phyloP scores from a whole-genome alignment of 495 filamentous ascomycete genomes.

The Daldinia grandis region DNA sequence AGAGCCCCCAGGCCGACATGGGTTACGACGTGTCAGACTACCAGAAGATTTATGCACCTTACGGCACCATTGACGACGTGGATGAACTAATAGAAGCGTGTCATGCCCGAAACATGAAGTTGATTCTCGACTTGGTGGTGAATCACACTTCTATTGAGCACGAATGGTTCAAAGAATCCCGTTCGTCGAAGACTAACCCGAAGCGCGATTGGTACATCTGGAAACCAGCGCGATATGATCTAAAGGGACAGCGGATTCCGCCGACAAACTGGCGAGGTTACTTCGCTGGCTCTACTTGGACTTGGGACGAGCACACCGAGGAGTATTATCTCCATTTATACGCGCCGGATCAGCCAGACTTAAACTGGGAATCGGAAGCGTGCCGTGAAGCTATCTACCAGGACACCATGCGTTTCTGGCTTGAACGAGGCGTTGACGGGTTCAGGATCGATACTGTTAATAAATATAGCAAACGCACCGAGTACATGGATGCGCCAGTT shows the following conservation, averaged over 20 bases:
- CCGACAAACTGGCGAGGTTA: conserved; percentile 75
- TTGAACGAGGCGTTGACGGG: conserved; percentile 71
- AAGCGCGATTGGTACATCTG: conserved; percentile 81
- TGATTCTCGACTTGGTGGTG: conserved; percentile 77
- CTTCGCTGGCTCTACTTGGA: conserved; percentile 68
- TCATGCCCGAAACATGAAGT: conserved; percentile 68
- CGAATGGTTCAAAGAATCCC: conserved; percentile 76
- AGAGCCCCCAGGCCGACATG: conserved; percentile 71
- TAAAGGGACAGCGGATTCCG: conserved; percentile 66
- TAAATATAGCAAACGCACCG: conserved; percentile 67
- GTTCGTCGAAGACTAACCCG: conserved; percentile 64
- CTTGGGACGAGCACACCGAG: conserved; percentile 67
- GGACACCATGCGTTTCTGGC: conserved; percentile 74
- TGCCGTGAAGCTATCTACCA: conserved; percentile 71
- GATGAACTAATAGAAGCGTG: conserved; percentile 66
- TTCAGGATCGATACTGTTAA: conserved; percentile 77
- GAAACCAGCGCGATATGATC: conserved; percentile 66
- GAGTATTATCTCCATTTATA: conserved; percentile 80
- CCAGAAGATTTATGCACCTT: conserved; percentile 65
- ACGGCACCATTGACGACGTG: conserved; percentile 70
- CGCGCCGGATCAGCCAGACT: conserved; percentile 70
- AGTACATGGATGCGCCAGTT: conserved; percentile 68
- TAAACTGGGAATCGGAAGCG: conserved; percentile 76
- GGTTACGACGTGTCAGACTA: conserved; percentile 78
- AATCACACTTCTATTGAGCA: conserved; percentile 85